phyloP scores from a whole-genome alignment of 148 eudicot species.

The Chenopodium quinoa region DNA sequence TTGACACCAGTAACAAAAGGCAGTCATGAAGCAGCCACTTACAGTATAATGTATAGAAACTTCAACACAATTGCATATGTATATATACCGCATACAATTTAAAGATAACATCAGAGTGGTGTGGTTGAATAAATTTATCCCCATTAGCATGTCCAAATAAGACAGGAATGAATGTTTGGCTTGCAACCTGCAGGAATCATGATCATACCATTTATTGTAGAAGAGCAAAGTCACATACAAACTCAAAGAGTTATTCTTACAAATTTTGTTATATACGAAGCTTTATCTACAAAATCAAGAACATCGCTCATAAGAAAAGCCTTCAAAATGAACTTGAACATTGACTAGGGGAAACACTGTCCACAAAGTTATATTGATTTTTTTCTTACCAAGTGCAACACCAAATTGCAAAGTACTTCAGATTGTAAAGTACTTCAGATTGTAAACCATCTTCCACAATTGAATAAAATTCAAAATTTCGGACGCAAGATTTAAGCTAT shows the following conservation, averaged over 20 bases:
- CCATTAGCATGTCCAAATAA: conserved; percentile 88
- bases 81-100: conserved; percentile 60
- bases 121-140: conserved; percentile 77
- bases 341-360: neutral
- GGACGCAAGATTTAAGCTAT: no score
- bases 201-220: neutral
- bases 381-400: neutral
- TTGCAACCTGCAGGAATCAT: conserved; percentile 57
- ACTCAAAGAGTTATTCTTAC: neutral
- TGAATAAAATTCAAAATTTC: no score
- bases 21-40: conserved; percentile 17
- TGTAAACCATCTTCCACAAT: no score
- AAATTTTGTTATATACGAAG: neutral
- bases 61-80: neutral
- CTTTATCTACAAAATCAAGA: neutral
- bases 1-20: conserved; percentile 14
- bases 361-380: neutral
- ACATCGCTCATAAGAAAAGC: neutral
- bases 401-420: neutral
- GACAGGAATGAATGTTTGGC: conserved; percentile 78
- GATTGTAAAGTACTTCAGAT: no score
- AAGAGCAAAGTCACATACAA: neutral
- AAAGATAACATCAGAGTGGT: conserved; percentile 71
- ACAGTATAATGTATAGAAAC: neutral
- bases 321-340: neutral